Evolutionary conservation across 805 yeast genomes (phyloP).

Genomic region (Kuraishia borneana): DNA sequence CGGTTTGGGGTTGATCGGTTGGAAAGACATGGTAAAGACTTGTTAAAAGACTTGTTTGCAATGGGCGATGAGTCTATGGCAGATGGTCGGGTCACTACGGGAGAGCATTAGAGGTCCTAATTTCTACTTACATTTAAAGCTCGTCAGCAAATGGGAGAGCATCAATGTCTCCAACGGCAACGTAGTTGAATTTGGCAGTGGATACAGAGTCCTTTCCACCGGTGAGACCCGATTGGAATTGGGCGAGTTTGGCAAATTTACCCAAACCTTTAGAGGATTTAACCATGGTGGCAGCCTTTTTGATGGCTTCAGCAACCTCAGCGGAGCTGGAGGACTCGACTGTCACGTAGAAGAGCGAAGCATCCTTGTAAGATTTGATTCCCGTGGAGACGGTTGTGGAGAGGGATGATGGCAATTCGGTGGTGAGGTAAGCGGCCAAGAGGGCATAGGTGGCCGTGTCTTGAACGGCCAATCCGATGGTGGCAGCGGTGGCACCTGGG

Average conservation of each 20-base stretch:
- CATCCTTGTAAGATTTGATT: conserved; percentile 61
- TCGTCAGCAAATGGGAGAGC: conserved; percentile 85
- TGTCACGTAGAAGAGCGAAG: conserved; percentile 67
- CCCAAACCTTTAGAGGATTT: conserved; percentile 46
- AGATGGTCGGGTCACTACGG: not conserved
- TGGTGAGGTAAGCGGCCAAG: conserved; percentile 57
- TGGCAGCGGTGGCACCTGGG: conserved; percentile 58
- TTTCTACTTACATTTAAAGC: conserved; percentile 35
- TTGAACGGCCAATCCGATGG: conserved; percentile 71
- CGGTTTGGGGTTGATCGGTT: conserved; percentile 85
- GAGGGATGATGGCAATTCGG: conserved; percentile 35
- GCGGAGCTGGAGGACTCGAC: conserved; percentile 50
- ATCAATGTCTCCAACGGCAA: conserved; percentile 82
- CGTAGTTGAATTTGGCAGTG: conserved; percentile 61
- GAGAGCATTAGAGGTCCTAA: not conserved
- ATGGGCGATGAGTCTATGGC: conserved; percentile 14
- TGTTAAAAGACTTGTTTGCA: not conserved
- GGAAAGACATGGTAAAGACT: conserved; percentile 23
- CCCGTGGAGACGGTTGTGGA: conserved; percentile 39
- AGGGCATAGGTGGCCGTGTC: conserved; percentile 60
- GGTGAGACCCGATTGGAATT: conserved; percentile 26
- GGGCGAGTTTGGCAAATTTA: conserved; percentile 45
- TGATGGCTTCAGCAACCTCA: conserved; percentile 49
- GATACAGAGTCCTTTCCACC: conserved; percentile 25
- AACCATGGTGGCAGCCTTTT: conserved; percentile 40